Conservation (phyloP, 257 asterid genomes). For the Nicotiana obtusifolia region DNA sequence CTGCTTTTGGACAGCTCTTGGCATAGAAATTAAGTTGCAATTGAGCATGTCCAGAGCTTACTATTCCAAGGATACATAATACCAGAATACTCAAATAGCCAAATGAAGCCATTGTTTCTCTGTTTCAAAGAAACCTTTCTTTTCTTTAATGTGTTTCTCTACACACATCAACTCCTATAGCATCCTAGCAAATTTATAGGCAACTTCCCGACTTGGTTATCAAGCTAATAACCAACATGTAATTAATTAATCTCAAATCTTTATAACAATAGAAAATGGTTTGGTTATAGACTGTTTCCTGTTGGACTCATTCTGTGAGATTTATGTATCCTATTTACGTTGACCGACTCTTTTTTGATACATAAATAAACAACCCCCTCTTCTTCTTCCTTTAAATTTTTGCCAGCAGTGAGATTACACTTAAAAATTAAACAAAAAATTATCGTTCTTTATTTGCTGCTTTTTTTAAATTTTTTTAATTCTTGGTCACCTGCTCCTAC, state of each 20-base stretch:
- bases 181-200: neutral
- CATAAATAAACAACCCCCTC: neutral
- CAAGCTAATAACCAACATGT: neutral
- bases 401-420: neutral
- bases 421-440: neutral
- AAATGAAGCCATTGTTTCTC: slow-evolving; percentile 7
- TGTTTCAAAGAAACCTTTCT: neutral
- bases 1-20: slow-evolving; percentile 55
- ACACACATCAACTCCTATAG: neutral
- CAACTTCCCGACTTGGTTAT: neutral
- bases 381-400: neutral
- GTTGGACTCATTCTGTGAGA: neutral
- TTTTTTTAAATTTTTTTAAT: neutral
- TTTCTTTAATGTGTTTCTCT: neutral
- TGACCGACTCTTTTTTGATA: neutral
- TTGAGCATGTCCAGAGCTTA: slow-evolving; percentile 30
- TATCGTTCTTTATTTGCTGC: neutral
- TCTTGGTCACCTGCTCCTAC: neutral
- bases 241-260: neutral
- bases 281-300: neutral
- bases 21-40: slow-evolving; percentile 44
- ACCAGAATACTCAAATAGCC: slow-evolving; percentile 14
- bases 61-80: slow-evolving; percentile 14
- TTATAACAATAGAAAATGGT: neutral
- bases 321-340: neutral